Evolutionary conservation across 2,329 filamentous ascomycete genomes (phyloP), one percentile per base, ranked within the genome.

Genomic region (Hypoxylon sp.): DNA sequence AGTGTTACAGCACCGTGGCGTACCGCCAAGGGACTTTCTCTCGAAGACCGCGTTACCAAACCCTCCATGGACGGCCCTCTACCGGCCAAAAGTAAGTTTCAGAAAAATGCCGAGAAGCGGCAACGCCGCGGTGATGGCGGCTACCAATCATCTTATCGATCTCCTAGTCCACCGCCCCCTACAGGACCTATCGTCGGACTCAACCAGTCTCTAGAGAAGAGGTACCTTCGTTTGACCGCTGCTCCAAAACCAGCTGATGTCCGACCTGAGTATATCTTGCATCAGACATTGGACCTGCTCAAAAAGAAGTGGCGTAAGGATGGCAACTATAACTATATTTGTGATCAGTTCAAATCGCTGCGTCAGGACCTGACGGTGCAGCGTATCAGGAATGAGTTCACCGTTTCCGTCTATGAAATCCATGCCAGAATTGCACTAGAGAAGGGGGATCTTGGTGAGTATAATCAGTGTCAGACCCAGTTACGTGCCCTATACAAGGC

Each of bases 381-480:
- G 82, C 95, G 93, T 78, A 94, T 99, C 83, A 94, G 94, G 83
- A 97, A 94, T 81, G 93, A 97, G 58, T 98, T 99, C 79, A 98
- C 96, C 26, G 94, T 98, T 71, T 92, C 88, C 70, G 96, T 98
- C 52, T 99, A 99, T 82, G 96, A 99, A 83, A 97, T 95, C 69
- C 96, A 99, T 83, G 96, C 95, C 71, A 91, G 96, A 68, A 98
- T 99, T 83, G 96, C 96, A 74, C 86, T 99, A 82, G 95, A 99
- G 83, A 98, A 97, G 88, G 94, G 93, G 83, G 96, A 99, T 86
- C 89, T 98, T 85, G 95, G 96, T 99, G 96, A 99, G 96, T 99
- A 99, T 96, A 99, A 99, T 86, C 96, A 99, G 88, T 99, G 96
- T 83, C 96, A 99, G 86, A 98, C 96, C 77, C 96, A 99, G 84